phyloP scores from a whole-genome alignment of 1,284 basidiomycete species.

The Cryptococcus sp. region DNA sequence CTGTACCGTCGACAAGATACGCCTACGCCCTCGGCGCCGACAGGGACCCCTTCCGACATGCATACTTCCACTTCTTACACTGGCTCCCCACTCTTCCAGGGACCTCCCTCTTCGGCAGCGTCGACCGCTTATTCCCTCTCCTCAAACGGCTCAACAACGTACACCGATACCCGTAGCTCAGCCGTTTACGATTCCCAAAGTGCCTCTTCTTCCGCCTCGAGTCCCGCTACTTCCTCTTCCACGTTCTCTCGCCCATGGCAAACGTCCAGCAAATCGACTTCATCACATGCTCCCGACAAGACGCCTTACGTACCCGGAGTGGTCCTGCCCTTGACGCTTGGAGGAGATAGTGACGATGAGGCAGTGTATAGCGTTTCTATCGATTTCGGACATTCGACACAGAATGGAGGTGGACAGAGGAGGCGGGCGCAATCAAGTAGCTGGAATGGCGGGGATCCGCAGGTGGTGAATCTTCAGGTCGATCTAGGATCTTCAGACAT shows the following conservation, averaged over 20 bases:
- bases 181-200: not conserved
- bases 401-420: not conserved
- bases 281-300: conserved; percentile 10
- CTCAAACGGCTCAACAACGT: not conserved
- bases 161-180: not conserved
- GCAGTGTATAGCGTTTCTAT: conserved; percentile 37
- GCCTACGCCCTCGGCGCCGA: too few species aligned
- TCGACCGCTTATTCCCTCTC: too few species aligned
- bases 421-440: conserved; percentile 2
- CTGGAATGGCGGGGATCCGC: conserved; percentile 23
- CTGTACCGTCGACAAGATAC: too few species aligned
- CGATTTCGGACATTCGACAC: conserved; percentile 28
- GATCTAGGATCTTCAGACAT: conserved; percentile 46
- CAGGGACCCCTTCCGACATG: too few species aligned
- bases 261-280: conserved; percentile 9
- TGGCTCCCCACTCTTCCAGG: too few species aligned
- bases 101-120: too few species aligned
- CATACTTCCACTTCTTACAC: too few species aligned
- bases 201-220: conserved; percentile 3
- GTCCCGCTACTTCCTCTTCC: conserved; percentile 6
- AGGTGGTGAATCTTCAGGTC: conserved; percentile 39
- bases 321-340: conserved; percentile 31
- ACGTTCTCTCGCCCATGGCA: conserved; percentile 8
- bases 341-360: conserved; percentile 26
- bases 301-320: conserved; percentile 35